These are phyloP conservation scores for Plasmodium falciparum DNA, from an alignment of 169 alveolate species.

Conservation along the genomic window DNA sequence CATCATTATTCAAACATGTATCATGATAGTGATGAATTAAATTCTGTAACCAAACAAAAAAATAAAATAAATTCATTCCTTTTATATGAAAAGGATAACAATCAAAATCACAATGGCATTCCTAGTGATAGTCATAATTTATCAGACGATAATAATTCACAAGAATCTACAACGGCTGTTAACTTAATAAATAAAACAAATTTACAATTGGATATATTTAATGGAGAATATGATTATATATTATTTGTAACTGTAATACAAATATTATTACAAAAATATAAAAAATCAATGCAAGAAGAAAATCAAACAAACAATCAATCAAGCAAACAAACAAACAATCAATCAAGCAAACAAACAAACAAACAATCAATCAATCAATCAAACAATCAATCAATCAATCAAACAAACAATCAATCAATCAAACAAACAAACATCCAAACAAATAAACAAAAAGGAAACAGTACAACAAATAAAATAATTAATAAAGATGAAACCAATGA, in stretches of 20 bases:
- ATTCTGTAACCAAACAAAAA: background rate
- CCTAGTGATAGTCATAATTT: background rate
- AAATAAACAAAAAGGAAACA: too few relatives aligned
- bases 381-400: too few relatives aligned
- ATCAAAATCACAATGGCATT: background rate
- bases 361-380: too few relatives aligned
- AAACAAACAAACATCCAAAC: too few relatives aligned
- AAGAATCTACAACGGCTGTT: background rate
- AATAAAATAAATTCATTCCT: background rate
- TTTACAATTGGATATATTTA: conserved; percentile 50
- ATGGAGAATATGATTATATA: conserved; percentile 68
- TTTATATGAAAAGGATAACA: background rate
- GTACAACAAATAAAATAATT: too few relatives aligned
- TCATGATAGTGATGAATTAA: background rate
- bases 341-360: too few relatives aligned
- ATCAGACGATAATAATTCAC: background rate
- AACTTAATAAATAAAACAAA: conserved; percentile 19
- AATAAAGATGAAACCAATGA: background rate
- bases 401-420: too few relatives aligned
- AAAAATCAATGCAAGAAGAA: background rate
- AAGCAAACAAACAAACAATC: too few relatives aligned
- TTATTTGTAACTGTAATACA: conserved; percentile 67
- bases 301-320: too few relatives aligned
- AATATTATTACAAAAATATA: conserved; percentile 55
- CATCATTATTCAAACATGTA: background rate